Base-by-base conservation (phyloP, 1,284 basidiomycete species). In the Austropuccinia psidii region DNA sequence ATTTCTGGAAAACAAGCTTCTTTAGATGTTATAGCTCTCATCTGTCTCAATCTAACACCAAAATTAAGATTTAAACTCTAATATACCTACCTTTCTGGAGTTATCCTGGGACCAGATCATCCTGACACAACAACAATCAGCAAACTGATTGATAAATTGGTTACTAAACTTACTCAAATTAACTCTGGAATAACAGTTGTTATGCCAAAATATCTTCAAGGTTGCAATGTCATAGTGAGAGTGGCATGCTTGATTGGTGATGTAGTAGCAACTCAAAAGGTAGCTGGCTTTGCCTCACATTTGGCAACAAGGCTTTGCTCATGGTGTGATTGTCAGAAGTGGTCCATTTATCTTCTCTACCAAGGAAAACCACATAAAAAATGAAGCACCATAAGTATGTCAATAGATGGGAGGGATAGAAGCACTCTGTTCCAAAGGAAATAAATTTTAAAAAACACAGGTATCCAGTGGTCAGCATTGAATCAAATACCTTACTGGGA, bases 231-330 rank as follows among this genome's bases (percentile, higher is more conserved):
- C 0, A 33, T 9, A 2, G 24, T 43, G 2, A 37, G 54, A 33
- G 7, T 69, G 6, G 19, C 17, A 15, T 15, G 19, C n/a, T 24
- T 69, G 6, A 47, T 43, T 43, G 54, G 66, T 29, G 39, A 69
- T 47, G 57, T 69, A 15, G 66, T 37, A 1, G 52, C 66, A 58
- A 69, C 50, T 4, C 66, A 69, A 27, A 69, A 69, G 50, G 39
- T 69, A 9, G 66, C 54, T 5, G 66, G 52, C n/a, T 69, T 69
- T 31, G 39, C 41, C 13, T 69, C 66, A 4, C 66, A 69, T 31
- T 45, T 21, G 27, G 54, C 21, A 35, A 66, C 11, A 35, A 4
- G n/a, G 11, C 31, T 54, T 17, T 66, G 27, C 19, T 66, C 37
- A 1, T 68, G 54, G 52, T 65, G 62, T 37, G 27, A 21, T 31